Conservation (phyloP, 2,329 filamentous ascomycete species). For the Neonectria punicea region DNA sequence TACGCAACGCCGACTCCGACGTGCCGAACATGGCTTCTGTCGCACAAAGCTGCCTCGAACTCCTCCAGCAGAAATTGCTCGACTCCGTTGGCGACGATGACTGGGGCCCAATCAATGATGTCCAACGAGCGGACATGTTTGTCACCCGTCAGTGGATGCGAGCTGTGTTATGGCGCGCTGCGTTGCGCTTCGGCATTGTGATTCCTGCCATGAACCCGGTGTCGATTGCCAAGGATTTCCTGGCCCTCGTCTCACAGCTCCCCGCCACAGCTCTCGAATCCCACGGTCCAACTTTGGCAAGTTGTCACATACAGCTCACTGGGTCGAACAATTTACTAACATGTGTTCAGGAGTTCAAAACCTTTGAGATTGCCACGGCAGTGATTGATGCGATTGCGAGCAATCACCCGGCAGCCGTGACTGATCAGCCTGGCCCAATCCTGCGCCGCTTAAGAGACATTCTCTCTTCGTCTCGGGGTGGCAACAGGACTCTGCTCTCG, state of each 20-base stretch:
- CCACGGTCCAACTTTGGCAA: conserved; percentile 58
- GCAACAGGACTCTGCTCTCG: conserved; percentile 53
- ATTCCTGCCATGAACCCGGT: conserved; percentile 50
- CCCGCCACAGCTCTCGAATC: conserved; percentile 60
- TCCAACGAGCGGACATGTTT: conserved; percentile 60
- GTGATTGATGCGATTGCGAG: conserved; percentile 53
- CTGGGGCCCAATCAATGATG: conserved; percentile 53
- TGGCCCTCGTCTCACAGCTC: conserved; percentile 54
- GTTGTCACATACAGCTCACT: background rate
- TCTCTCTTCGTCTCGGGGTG: conserved; percentile 54
- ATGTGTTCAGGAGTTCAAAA: conserved; percentile 52
- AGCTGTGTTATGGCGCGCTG: conserved; percentile 58
- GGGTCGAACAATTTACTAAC: background rate
- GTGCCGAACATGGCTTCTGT: conserved; percentile 44
- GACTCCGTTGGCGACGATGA: conserved; percentile 52
- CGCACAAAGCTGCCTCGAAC: conserved; percentile 48
- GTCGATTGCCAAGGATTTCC: conserved; percentile 57
- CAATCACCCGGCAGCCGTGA: conserved; percentile 33
- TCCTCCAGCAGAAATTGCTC: conserved; percentile 55
- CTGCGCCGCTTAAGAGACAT: conserved; percentile 52
- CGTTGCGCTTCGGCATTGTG: conserved; percentile 48
- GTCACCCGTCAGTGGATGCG: conserved; percentile 64
- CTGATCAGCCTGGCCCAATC: conserved; percentile 47
- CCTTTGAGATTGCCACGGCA: conserved; percentile 58
- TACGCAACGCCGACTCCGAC: conserved; percentile 51